These are phyloP conservation scores for barrel medic (Medicago truncatula) DNA, from an alignment of 306 rosid species.

Conservation along the genomic window DNA sequence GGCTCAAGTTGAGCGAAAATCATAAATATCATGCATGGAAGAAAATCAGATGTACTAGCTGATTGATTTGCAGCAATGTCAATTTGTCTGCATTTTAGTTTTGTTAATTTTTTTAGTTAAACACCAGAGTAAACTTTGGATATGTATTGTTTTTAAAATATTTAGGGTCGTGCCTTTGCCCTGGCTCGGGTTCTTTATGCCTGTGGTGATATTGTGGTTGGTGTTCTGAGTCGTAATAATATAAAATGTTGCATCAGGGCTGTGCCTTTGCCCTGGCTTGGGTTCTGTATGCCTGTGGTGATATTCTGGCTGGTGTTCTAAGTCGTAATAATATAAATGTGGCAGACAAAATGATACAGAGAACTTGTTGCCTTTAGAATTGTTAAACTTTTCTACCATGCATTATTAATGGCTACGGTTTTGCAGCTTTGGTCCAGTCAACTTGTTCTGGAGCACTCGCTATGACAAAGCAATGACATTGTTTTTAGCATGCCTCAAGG, in stretches of 20 bases:
- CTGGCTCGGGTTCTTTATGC: background rate
- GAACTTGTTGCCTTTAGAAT: conserved; percentile 32
- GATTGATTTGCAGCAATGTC: conserved; percentile 26
- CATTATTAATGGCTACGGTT: conserved; percentile 29
- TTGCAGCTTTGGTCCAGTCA: conserved; percentile 95
- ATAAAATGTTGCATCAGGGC: conserved; percentile 14
- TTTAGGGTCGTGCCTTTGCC: conserved; percentile 24
- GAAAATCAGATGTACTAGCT: conserved; percentile 34
- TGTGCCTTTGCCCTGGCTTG: conserved; percentile 3
- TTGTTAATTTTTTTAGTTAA: background rate
- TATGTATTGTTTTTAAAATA: conserved; percentile 22
- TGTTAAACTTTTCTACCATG: conserved; percentile 35
- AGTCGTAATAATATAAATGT: background rate
- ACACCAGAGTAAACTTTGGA: background rate
- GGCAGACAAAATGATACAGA: background rate
- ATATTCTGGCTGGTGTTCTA: conserved; percentile 34
- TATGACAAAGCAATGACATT: conserved; percentile 96
- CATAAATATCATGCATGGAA: conserved; percentile 19
- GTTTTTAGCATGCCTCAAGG: conserved; percentile 88
- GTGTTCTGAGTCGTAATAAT: conserved; percentile 6
- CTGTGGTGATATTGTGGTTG: conserved; percentile 37
- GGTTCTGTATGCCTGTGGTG: conserved; percentile 22
- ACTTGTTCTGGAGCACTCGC: conserved; percentile 97
- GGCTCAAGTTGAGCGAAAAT: conserved; percentile 28
- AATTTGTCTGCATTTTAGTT: conserved; percentile 12